Evolutionary conservation across 441 rosid genomes (phyloP).

Genomic region (Populus tomentosa): DNA sequence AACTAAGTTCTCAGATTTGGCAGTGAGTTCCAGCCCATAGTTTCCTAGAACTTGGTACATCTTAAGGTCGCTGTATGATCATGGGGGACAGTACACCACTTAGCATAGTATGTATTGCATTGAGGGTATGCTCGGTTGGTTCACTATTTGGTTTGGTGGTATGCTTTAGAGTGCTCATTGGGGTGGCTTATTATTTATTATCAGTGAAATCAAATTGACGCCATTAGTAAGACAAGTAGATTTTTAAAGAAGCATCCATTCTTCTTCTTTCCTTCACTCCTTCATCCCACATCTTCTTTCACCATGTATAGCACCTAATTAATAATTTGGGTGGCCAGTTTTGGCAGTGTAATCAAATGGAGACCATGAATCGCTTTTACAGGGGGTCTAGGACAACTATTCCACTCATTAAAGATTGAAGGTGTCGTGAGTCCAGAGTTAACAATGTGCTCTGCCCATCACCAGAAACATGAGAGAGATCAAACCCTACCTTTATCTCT

Average conservation of each 20-base stretch:
- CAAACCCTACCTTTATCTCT: not conserved
- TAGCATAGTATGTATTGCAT: not conserved
- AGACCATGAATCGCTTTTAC: not conserved
- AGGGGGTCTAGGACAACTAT: not conserved
- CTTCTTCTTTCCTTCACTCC: not conserved
- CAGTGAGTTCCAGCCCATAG: not conserved
- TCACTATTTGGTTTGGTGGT: not conserved
- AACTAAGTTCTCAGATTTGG: not conserved
- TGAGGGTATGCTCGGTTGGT: not conserved
- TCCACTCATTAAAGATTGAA: not conserved
- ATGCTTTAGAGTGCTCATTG: not conserved
- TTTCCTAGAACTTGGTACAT: not conserved
- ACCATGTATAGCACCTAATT: not conserved
- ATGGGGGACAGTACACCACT: not conserved
- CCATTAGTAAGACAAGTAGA: not conserved
- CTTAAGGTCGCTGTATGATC: not conserved
- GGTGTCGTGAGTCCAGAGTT: not conserved
- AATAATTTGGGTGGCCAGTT: not conserved
- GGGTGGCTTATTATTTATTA: not conserved
- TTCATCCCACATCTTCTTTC: not conserved
- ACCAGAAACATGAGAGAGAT: not conserved
- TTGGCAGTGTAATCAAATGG: not conserved
- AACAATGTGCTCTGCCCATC: not conserved
- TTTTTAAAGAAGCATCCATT: not conserved
- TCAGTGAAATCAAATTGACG: not conserved